Evolutionary conservation across 768 basidiomycete species (phyloP), one percentile per base, ranked within the genome.

Genomic region (Kwoniella sp.): DNA sequence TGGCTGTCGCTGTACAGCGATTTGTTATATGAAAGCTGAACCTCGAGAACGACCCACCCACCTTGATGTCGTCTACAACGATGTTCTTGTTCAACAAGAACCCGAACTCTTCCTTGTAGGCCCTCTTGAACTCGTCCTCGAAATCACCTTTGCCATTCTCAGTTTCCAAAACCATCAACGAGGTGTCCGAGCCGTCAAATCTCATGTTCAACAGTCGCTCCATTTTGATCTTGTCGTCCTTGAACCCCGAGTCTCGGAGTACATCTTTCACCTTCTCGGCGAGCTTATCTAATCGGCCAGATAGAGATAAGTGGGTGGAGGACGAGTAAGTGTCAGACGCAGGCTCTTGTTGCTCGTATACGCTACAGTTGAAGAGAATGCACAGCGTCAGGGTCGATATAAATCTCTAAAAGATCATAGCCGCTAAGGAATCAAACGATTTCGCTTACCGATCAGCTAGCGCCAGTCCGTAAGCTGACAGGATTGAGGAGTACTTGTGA

Each of bases 331-430:
- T 88, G 0, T 87, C 85, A 1, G 94, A 92, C 10, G 86, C 88
- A 0, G 94, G 94, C 76, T 96, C 93, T 82, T 95, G 93, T 1
- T 88, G 82, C 74, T 96, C 94, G 47, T 68, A 69, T 21, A 70
- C 72, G 36, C 62, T 70, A 15, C 8, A 33, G 13, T 33, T 6
- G 40, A 33, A 3, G 40, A 15, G 40, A 44, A 10, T 9, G 40
- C 3, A 19, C 17, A 19, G 8, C n/a, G n/a, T n/a, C n/a, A n/a
- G n/a, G n/a, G n/a, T n/a, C n/a, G n/a, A n/a, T n/a, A n/a, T n/a
- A n/a, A n/a, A n/a, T n/a, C n/a, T n/a, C n/a, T n/a, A n/a, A n/a
- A n/a, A n/a, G n/a, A n/a, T n/a, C n/a, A n/a, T n/a, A n/a, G n/a
- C n/a, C n/a, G n/a, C n/a, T n/a, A n/a, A 15, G 40, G 8, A 15